Evolutionary conservation across 2,329 filamentous ascomycete genomes (phyloP), one percentile per base, ranked within the genome.

Genomic region (Cladophialophora bantiana): DNA sequence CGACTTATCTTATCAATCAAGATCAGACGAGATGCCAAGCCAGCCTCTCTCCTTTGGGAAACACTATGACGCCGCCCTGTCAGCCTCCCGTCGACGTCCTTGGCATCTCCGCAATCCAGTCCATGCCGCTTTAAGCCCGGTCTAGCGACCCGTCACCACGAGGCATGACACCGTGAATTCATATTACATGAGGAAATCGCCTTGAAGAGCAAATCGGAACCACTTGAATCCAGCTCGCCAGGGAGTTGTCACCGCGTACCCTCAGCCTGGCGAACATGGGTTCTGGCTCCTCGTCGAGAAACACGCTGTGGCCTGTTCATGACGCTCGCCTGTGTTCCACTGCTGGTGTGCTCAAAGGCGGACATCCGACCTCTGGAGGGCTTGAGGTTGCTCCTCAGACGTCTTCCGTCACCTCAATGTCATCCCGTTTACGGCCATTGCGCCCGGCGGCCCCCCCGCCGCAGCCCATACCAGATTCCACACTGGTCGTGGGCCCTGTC

Each of bases 1-100:
- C 2, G 45, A 26, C 1, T 3, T 7, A 61, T 61, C 59, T 61
- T 53, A 61, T 61, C 59, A 61, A 61, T 61, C 40, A 15, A 18
- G 13, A 20, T 32, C 55, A 20, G 55, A 40, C 36, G 36, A 13
- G 7, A 4, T 7, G 20, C 7, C 38, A 7, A 20, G 18, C 4
- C 12, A 50, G 26, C 20, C 4, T 10, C 26, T 50, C 18, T 13
- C n/a, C 7, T 50, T 12, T 26, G 7, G 45, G 10, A 2, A 20
- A 10, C 5, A 4, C 2, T 2, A 12, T 50, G 18, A 4, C 45
- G 45, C 45, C 45, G 45, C 45, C 20, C n/a, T 50, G 12, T n/a
- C n/a, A n/a, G n/a, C n/a, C n/a, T n/a, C n/a, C n/a, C n/a, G n/a
- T n/a, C n/a, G n/a, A n/a, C n/a, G n/a, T n/a, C 26, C 26, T 26